Conservation (phyloP, 495 filamentous ascomycete species). For the Penicillium coffeae region DNA sequence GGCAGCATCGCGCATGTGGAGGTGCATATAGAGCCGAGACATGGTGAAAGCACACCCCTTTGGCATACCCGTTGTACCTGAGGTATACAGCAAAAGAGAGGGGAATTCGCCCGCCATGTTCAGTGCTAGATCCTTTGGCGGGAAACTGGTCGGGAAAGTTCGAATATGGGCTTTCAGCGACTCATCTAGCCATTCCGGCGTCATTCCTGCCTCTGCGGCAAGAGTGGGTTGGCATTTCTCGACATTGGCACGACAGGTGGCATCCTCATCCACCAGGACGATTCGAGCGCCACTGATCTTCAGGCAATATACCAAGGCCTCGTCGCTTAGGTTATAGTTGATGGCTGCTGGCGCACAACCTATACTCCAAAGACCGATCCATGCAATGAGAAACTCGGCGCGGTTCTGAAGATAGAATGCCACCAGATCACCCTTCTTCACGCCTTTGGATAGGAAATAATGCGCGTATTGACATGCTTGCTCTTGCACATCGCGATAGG, state of each 20-base stretch:
- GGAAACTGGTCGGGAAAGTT: slow-evolving; percentile 42
- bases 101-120: slow-evolving; percentile 48
- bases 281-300: slow-evolving; percentile 55
- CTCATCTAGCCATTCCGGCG: slow-evolving; percentile 48
- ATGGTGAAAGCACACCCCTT: slow-evolving; percentile 58
- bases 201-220: slow-evolving; percentile 50
- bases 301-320: slow-evolving; percentile 67
- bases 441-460: slow-evolving; percentile 58
- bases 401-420: slow-evolving; percentile 67
- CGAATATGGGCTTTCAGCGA: slow-evolving; percentile 46
- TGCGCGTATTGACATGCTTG: slow-evolving; percentile 59
- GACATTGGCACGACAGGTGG: slow-evolving; percentile 49
- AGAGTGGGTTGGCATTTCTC: slow-evolving; percentile 48
- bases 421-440: slow-evolving; percentile 63
- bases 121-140: slow-evolving; percentile 29
- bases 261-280: slow-evolving; percentile 64
- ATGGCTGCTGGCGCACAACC: slow-evolving; percentile 67
- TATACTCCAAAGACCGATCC: slow-evolving; percentile 59
- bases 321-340: slow-evolving; percentile 66
- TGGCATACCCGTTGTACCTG: slow-evolving; percentile 64
- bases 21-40: slow-evolving; percentile 27
- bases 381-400: slow-evolving; percentile 62
- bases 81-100: slow-evolving; percentile 65
- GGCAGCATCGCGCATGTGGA: slow-evolving; percentile 20
- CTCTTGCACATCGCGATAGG: slow-evolving; percentile 55